These are phyloP conservation scores for Begonia fuchsioides DNA, from an alignment of 306 rosid genomes.

Conservation along the genomic window DNA sequence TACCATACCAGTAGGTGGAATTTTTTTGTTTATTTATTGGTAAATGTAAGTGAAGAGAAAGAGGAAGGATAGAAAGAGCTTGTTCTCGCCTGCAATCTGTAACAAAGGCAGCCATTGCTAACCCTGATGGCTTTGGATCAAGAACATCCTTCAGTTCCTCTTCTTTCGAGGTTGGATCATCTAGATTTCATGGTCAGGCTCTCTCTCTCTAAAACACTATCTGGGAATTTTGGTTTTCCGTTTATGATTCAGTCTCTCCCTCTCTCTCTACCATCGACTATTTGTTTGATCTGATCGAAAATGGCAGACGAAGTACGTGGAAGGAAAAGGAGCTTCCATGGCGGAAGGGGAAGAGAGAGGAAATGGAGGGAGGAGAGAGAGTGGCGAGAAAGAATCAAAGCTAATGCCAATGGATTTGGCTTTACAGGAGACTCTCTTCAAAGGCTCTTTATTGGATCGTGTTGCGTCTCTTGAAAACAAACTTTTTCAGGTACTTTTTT, in stretches of 20 bases:
- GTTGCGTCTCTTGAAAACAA: constrained; percentile 53
- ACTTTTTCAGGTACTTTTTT: constrained; percentile 43
- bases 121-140: too few species aligned
- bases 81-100: too few species aligned
- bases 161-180: constrained; percentile 60
- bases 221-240: background rate
- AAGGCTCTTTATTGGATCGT: constrained; percentile 61
- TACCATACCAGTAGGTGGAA: too few species aligned
- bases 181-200: constrained; percentile 46
- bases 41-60: too few species aligned
- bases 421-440: constrained; percentile 31
- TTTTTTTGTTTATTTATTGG: too few species aligned
- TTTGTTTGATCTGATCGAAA: too few species aligned
- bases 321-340: constrained; percentile 30
- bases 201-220: background rate
- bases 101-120: too few species aligned
- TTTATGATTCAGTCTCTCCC: background rate
- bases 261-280: background rate
- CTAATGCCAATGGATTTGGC: constrained; percentile 28
- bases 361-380: constrained; percentile 5
- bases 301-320: constrained; percentile 49
- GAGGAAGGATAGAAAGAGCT: too few species aligned
- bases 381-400: constrained; percentile 11
- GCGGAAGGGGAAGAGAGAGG: constrained; percentile 9
- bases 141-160: constrained; percentile 25